Evolutionary conservation across 495 filamentous ascomycete genomes (phyloP), one percentile per base, ranked within the genome.

Genomic region (Lophiotrema nucula): DNA sequence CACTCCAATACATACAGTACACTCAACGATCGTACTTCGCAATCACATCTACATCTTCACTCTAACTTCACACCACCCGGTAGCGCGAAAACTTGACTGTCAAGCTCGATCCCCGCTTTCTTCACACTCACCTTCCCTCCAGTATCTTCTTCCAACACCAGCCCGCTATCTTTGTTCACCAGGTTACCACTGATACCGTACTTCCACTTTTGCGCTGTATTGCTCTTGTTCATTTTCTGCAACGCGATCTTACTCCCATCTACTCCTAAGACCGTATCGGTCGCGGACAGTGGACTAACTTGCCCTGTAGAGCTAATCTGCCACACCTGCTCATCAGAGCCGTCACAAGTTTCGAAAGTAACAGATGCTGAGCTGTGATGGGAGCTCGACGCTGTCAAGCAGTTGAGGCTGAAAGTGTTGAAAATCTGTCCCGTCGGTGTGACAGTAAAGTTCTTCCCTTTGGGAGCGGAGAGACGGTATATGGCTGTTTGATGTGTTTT

Each of bases 321-420:
- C 49, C 49, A 61, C 3, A 61, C 44, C 25, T 61, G 58, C 15
- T 22, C 50, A 43, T 61, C 50, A 1, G 12, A 39, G 15, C 22
- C 58, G 21, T 47, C 38, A 24, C 58, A 61, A 0, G 49, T 10
- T 12, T 41, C 15, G 37, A 54, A 61, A 3, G 11, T 23, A 5
- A 55, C 42, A 25, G 12, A 13, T 13, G 45, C 19, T 2, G 47
- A 44, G 23, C 22, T 8, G 31, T 35, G 38, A n/a, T 19, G 47
- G 4, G 42, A 43, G 2, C 49, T 38, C 1, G 21, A 35, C 3
- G 47, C 58, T 2, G 49, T 5, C 15, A 61, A 43, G 23, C 58
- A 61, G 47, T 61, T 61, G 16, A 61, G 21, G 19, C 42, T 48
- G 42, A 61, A 61, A 13, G 58, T 61, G 33, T 61, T 61, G 58